Percentiles rank a stretch among this genome's conserved stretches.
Conservation (phyloP, 2,329 filamentous ascomycete species). For the Penicillium sp. region DNA sequence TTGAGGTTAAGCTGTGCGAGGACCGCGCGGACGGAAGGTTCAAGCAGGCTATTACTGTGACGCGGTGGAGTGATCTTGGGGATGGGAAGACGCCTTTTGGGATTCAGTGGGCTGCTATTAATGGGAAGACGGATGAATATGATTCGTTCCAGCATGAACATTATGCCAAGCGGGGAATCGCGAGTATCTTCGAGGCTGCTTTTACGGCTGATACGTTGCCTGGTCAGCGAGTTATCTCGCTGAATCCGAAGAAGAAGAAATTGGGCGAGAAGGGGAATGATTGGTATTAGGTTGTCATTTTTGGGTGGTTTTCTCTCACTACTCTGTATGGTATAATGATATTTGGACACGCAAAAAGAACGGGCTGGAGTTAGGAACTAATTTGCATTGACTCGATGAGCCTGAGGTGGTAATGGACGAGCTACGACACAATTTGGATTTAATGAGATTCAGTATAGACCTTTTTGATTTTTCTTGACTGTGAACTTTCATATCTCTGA, state of each 20-base stretch:
- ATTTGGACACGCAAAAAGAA: background rate
- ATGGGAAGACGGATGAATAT: conserved; percentile 49
- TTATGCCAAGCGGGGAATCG: conserved; percentile 57
- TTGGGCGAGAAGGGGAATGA: conserved; percentile 56
- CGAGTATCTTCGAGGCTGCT: conserved; percentile 60
- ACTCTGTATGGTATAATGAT: background rate
- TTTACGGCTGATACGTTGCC: conserved; percentile 57
- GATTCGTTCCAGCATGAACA: conserved; percentile 52
- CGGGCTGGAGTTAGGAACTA: background rate
- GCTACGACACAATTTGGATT: background rate
- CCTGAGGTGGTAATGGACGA: background rate
- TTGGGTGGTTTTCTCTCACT: background rate
- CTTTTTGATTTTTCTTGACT: background rate
- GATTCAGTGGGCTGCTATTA: conserved; percentile 59
- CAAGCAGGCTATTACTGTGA: conserved; percentile 62
- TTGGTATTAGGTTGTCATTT: conserved; percentile 54
- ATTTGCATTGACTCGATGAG: background rate
- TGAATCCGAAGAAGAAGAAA: conserved; percentile 59
- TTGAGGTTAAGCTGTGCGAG: conserved; percentile 62
- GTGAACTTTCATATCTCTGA: too few species aligned
- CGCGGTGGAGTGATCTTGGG: conserved; percentile 63
- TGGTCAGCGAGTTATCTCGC: conserved; percentile 57
- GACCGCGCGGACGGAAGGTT: conserved; percentile 53
- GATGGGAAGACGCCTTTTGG: conserved; percentile 52
- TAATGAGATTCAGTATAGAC: background rate